Conservation (phyloP, 1,284 basidiomycete species). For the Takashimella tepidaria region DNA sequence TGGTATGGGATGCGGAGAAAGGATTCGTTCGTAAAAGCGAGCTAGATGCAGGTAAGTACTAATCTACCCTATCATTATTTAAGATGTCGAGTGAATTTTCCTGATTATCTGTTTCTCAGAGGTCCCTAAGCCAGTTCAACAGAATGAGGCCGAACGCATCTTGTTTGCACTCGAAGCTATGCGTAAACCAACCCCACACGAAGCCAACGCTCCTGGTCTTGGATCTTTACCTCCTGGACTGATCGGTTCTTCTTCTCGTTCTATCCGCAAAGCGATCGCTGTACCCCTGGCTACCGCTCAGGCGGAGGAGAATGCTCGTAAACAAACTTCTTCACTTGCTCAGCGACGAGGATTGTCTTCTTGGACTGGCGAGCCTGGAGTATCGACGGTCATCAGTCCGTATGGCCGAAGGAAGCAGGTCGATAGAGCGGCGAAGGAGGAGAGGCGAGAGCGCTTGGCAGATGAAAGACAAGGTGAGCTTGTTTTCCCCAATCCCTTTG, state of each 20-base stretch:
- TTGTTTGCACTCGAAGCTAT: slow-evolving; percentile 42
- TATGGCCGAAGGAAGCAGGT: slow-evolving; percentile 40
- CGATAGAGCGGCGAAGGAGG: slow-evolving; percentile 28
- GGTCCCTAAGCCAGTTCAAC: slow-evolving; percentile 22
- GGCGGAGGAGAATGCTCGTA: slow-evolving; percentile 27
- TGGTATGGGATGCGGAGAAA: slow-evolving; percentile 42
- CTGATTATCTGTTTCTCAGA: slow-evolving; percentile 4
- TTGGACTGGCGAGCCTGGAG: slow-evolving; percentile 20
- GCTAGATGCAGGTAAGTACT: slow-evolving; percentile 24
- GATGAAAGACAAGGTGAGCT: slow-evolving; percentile 15
- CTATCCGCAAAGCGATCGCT: slow-evolving; percentile 38
- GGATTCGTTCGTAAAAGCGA: slow-evolving; percentile 41
- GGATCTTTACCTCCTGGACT: slow-evolving; percentile 18
- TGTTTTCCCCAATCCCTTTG: no score
- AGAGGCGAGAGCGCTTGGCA: slow-evolving; percentile 15
- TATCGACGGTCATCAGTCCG: slow-evolving; percentile 44
- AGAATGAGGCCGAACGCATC: slow-evolving; percentile 46
- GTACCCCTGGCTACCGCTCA: slow-evolving; percentile 42
- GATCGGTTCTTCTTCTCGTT: slow-evolving; percentile 38
- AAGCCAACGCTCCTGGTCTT: slow-evolving; percentile 5
- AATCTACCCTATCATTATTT: not conserved
- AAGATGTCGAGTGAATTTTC: not conserved
- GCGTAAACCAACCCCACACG: slow-evolving; percentile 29
- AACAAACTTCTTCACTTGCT: slow-evolving; percentile 8
- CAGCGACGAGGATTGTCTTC: not conserved